A percentile compares a stretch with the other conserved stretches of the same genome.
Evolutionary conservation across 352 stramenopile genomes (phyloP).

Genomic region (Globisporangium lucens): DNA sequence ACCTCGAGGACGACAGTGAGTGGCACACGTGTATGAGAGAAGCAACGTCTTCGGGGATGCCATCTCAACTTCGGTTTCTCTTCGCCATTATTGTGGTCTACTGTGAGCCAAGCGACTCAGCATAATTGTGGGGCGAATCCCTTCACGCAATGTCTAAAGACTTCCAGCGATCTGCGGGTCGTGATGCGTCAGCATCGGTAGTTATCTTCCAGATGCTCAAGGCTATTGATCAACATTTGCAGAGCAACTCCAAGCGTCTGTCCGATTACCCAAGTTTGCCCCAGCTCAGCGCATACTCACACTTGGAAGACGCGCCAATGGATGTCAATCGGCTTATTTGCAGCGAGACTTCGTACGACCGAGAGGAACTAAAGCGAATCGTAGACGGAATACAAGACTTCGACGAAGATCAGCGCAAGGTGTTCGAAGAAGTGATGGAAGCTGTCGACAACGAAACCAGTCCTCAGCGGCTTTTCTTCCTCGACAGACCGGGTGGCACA

Average conservation of each 20-base stretch:
- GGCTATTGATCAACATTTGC: background rate
- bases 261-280: background rate
- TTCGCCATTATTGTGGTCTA: background rate
- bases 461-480: background rate
- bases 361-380: background rate
- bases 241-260: background rate
- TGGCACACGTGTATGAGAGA: background rate
- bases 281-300: background rate
- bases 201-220: background rate
- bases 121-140: background rate
- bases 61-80: background rate
- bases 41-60: background rate
- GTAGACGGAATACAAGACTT: background rate
- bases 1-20: background rate
- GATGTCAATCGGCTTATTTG: background rate
- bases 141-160: background rate
- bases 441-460: background rate
- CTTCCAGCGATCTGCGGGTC: background rate
- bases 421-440: background rate
- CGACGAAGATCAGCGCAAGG: background rate
- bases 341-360: background rate
- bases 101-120: background rate
- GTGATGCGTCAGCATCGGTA: background rate
- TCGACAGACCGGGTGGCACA: background rate
- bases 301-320: background rate